A percentile compares a stretch with the other conserved stretches of the same genome.
Evolutionary conservation across 1,139 yeast species (phyloP).

Genomic region (Chernovozyma sophiae-reginae): DNA sequence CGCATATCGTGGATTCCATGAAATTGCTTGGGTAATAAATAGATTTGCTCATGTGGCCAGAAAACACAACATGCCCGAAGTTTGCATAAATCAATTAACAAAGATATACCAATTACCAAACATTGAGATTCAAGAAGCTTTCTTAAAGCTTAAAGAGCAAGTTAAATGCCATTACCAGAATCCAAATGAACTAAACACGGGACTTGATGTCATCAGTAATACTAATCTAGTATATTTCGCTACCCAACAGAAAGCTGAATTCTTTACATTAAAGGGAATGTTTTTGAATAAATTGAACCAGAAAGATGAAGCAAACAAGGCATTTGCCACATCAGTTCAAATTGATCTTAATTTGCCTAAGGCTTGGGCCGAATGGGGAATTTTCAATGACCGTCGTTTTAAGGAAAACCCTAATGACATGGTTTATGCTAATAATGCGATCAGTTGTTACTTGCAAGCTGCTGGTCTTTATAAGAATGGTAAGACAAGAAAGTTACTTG

Average conservation of each 20-base stretch:
- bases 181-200: slow-evolving; percentile 81
- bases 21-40: slow-evolving; percentile 98
- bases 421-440: slow-evolving; percentile 87
- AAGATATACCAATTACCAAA: slow-evolving; percentile 95
- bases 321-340: slow-evolving; percentile 96
- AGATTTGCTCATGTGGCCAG: slow-evolving; percentile 98
- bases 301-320: slow-evolving; percentile 93
- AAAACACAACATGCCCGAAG: slow-evolving; percentile 95
- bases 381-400: slow-evolving; percentile 83
- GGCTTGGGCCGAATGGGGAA: slow-evolving; percentile 99
- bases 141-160: slow-evolving; percentile 90
- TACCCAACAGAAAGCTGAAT: slow-evolving; percentile 96
- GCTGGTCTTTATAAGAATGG: slow-evolving; percentile 94
- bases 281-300: slow-evolving; percentile 86
- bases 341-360: slow-evolving; percentile 89
- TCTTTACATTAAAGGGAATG: slow-evolving; percentile 96
- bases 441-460: slow-evolving; percentile 94
- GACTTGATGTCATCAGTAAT: slow-evolving; percentile 93
- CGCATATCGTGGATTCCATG: slow-evolving; percentile 97
- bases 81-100: slow-evolving; percentile 87
- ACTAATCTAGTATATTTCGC: slow-evolving; percentile 95
- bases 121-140: slow-evolving; percentile 97
- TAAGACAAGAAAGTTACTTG: slow-evolving; percentile 81
- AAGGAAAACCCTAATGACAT: slow-evolving; percentile 82
- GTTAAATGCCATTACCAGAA: slow-evolving; percentile 97